Percentiles rank a stretch among this genome's conserved stretches.
Conservation (phyloP, 192 early-diverging fungal species). For the Rhizoclosmatium globosum region DNA sequence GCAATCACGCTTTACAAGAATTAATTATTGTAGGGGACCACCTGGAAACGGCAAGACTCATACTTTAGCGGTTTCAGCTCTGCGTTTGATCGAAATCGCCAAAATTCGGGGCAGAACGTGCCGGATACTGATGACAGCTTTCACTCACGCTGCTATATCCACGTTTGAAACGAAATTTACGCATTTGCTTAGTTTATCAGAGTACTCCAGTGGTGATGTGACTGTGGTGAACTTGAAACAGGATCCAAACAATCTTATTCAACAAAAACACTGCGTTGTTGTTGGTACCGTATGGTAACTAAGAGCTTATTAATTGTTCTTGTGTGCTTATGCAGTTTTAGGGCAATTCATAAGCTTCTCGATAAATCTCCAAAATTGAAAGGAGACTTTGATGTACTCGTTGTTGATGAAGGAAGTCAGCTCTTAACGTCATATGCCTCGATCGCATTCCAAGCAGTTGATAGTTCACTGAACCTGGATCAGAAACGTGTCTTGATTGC, state of each 20-base stretch:
- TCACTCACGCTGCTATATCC: slow-evolving; percentile 45
- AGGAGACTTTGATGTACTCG: slow-evolving; percentile 32
- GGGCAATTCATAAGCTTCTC: slow-evolving; percentile 30
- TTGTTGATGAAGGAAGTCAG: slow-evolving; percentile 52
- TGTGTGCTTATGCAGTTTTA: neutral
- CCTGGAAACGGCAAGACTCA: slow-evolving; percentile 57
- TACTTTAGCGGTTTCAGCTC: slow-evolving; percentile 43
- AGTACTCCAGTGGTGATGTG: neutral
- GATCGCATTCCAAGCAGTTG: slow-evolving; percentile 36
- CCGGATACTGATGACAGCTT: slow-evolving; percentile 43
- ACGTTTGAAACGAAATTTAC: slow-evolving; percentile 40
- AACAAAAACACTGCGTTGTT: neutral
- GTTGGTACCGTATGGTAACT: slow-evolving; percentile 45
- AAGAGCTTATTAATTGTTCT: neutral
- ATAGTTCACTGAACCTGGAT: neutral
- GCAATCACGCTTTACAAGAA: too few relatives aligned
- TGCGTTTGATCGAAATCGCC: slow-evolving; percentile 49
- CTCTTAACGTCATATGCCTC: slow-evolving; percentile 42
- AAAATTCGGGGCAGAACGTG: slow-evolving; percentile 13
- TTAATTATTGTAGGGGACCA: slow-evolving; percentile 32
- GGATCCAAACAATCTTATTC: neutral
- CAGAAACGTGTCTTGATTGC: slow-evolving; percentile 42
- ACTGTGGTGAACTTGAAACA: neutral
- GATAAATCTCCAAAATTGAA: neutral
- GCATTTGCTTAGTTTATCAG: slow-evolving; percentile 10